Evolutionary conservation across 441 rosid species (phyloP), one percentile per base, ranked within the genome.

Genomic region (Codiaeum variegatum): DNA sequence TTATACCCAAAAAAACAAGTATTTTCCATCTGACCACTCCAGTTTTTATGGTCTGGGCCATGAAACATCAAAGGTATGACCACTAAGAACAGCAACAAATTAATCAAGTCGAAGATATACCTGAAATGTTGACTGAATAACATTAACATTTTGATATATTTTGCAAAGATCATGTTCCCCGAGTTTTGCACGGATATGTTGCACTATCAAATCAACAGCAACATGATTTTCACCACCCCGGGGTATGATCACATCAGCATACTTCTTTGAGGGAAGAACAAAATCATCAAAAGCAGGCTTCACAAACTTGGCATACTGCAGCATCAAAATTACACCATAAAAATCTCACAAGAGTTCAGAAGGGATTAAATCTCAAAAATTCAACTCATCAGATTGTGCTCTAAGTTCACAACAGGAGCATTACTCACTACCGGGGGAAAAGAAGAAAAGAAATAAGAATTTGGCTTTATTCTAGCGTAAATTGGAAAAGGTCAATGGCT

Each of bases 251-350:
- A 93, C 91, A 80, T 95, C 99, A 18, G 99, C 98, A 84, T 85
- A 93, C 79, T 95, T 95, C 88, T 95, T 95, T 65, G 99, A 88
- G 68, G 99, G 99, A 42, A 87, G 87, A 79, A 95, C 88, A 83
- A 95, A 95, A 79, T 95, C 98, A 83, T 95, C 99, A 84, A 95
- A 95, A 36, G 99, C 99, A 34, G 99, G 99, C 84, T 95, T 95
- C 66, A 95, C 99, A 88, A 95, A 95, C 80, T 92, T 94, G 59
- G 97, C 96, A 67, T 94, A 94, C 97, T 94, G 93, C 85, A 83
- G 13, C 79, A 82, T 61, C 69, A 66, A 71, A 13, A 80, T 19
- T 44, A 73, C 21, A 52, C 52, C 26, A 76, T 9, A 67, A 73
- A 63, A 46, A 58, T 24, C 4, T 46, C 31, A 29, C 36, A 24